These are phyloP conservation scores for Pinus albicaulis DNA, from an alignment of 75 land plant genomes.

Conservation along the genomic window DNA sequence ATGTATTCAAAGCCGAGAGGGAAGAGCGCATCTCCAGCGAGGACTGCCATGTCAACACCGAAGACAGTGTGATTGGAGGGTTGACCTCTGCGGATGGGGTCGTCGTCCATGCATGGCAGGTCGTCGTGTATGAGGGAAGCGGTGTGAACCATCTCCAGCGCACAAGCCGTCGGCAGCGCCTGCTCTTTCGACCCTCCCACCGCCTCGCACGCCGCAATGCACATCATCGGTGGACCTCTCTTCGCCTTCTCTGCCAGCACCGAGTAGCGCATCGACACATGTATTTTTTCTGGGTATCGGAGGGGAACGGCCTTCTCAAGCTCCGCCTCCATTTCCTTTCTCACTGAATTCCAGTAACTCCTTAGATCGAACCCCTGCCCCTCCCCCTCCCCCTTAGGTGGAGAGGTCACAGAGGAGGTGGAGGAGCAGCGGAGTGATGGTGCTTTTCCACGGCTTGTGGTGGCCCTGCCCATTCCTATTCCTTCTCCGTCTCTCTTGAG, in stretches of 20 bases:
- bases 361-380: conserved; percentile 44
- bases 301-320: conserved; percentile 59
- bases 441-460: no score
- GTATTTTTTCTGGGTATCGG: conserved; percentile 55
- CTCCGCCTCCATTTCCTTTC: conserved; percentile 36
- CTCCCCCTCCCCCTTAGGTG: background rate
- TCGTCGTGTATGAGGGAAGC: conserved; percentile 78
- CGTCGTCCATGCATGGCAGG: conserved; percentile 83
- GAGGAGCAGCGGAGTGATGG: no score
- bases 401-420: no score
- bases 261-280: conserved; percentile 71
- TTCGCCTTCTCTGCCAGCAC: conserved; percentile 57
- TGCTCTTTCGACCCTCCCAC: conserved; percentile 44
- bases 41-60: conserved; percentile 70
- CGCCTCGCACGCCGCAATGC: conserved; percentile 86
- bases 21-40: conserved; percentile 79
- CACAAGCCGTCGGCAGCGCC: conserved; percentile 72
- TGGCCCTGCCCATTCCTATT: no score
- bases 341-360: conserved; percentile 48
- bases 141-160: conserved; percentile 80
- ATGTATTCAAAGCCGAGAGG: conserved; percentile 64
- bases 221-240: conserved; percentile 62
- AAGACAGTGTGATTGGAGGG: conserved; percentile 62
- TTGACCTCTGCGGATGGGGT: conserved; percentile 46
- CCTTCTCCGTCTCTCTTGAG: no score